Percentiles rank a stretch among this genome's conserved stretches.
Conservation (phyloP, 352 stramenopile species). For the Hyaloperonospora brassicae region DNA sequence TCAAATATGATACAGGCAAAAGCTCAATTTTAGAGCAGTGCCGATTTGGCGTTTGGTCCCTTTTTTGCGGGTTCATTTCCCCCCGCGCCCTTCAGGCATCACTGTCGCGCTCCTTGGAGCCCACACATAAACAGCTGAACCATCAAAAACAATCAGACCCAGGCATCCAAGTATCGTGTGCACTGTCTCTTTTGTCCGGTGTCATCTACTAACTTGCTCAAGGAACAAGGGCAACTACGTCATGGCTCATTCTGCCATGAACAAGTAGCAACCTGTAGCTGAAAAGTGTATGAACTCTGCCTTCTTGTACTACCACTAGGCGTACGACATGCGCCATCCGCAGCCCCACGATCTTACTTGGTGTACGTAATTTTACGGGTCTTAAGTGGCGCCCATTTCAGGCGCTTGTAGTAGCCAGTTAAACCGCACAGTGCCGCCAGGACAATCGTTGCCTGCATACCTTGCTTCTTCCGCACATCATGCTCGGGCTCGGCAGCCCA, state of each 20-base stretch:
- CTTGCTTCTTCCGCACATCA: conserved; percentile 96
- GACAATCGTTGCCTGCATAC: conserved; percentile 91
- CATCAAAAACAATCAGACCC: not conserved
- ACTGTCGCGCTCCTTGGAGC: no score
- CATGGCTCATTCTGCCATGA: conserved; percentile 16
- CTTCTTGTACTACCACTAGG: conserved; percentile 15
- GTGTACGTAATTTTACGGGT: conserved; percentile 97
- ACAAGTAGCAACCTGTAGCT: conserved; percentile 11
- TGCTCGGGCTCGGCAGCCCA: conserved; percentile 96
- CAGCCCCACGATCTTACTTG: conserved; percentile 70
- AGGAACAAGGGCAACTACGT: conserved; percentile 10
- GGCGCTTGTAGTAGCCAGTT: conserved; percentile 98
- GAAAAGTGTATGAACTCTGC: conserved; percentile 8
- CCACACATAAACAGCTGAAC: no score
- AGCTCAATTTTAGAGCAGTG: not conserved
- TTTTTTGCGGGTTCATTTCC: no score
- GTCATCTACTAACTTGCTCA: conserved; percentile 4
- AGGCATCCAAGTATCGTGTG: conserved; percentile 8
- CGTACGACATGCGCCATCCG: conserved; percentile 6
- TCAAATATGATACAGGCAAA: not conserved
- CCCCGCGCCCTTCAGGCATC: no score
- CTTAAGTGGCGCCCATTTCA: conserved; percentile 97
- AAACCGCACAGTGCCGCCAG: conserved; percentile 87
- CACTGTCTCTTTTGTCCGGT: conserved; percentile 7
- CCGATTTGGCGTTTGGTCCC: no score